Base-by-base conservation (phyloP, 176 grass and related monocot genomes). In the Oropetium thomaeum region DNA sequence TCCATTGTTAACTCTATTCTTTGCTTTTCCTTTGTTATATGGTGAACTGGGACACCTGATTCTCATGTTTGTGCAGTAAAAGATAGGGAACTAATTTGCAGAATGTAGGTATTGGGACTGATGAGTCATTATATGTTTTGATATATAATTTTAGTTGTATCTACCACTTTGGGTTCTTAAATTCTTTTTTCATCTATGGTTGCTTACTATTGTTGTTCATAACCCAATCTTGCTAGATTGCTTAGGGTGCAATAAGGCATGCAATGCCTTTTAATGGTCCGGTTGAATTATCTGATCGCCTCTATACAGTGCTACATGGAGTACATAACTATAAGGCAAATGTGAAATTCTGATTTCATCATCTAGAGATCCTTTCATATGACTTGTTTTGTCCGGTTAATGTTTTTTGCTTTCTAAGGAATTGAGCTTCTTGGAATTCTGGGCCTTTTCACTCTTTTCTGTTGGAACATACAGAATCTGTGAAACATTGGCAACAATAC, bases 391-490 rank as follows among this genome's bases (percentile, higher is more conserved):
- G 43, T 38, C 5, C 20, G 53, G 69, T 31, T 13, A 31, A 35
- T 48, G 25, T 67, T 38, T 34, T 67, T 38, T 34, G 23, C 49
- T 39, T 19, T 70, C 7, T 67, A 40, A 73, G 67, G 15, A 74
- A 5, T 41, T 30, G 61, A 42, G 10, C n/a, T 4, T 65, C n/a
- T 25, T n/a, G n/a, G n/a, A n/a, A 9, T 14, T 44, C 1, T 3
- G 3, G 42, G 42, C 42, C 10, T 9, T 59, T 34, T 32, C 58
- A 65, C 60, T 70, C 39, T 9, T 28, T 74, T 86, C 39, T 79
- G 55, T 85, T 87, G 34, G 41, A 39, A 70, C n/a, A 63, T 26
- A 70, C n/a, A 63, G n/a, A 28, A 58, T 34, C 72, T 28, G 47
- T 22, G 43, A 23, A 25, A 71, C 38, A 31, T 71, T 69, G 16